Percentiles rank a stretch among this genome's conserved stretches.
These are phyloP conservation scores for Penicillium taxi DNA, from an alignment of 495 filamentous ascomycete species.

Conservation along the genomic window DNA sequence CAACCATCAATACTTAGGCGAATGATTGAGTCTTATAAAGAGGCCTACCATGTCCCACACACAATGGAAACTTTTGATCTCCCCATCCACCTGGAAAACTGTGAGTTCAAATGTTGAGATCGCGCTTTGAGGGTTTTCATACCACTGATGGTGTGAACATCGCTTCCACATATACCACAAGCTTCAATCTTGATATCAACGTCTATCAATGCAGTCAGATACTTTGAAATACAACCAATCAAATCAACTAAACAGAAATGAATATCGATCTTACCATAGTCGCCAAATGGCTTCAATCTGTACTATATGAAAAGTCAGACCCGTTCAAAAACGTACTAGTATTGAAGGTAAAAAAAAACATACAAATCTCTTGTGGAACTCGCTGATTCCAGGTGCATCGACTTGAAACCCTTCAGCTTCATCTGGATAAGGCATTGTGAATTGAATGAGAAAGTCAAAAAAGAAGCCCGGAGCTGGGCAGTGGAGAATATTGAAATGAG, in stretches of 20 bases:
- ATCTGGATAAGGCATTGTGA: conserved; percentile 68
- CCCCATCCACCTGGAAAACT: conserved; percentile 56
- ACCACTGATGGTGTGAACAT: conserved; percentile 68
- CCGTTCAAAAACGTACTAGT: neutral
- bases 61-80: conserved; percentile 56
- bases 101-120: neutral
- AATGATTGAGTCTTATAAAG: neutral
- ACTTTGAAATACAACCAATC: neutral
- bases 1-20: neutral
- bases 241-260: too few relatives aligned
- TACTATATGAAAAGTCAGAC: conserved; percentile 38
- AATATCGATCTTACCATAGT: conserved; percentile 46
- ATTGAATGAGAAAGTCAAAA: conserved; percentile 2
- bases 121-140: neutral
- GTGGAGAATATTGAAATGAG: neutral
- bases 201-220: conserved; percentile 31
- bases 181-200: conserved; percentile 64
- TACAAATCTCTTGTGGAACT: conserved; percentile 60
- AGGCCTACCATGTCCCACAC: conserved; percentile 54
- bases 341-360: conserved; percentile 8
- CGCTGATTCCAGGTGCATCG: conserved; percentile 47
- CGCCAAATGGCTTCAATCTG: conserved; percentile 69
- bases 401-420: conserved; percentile 70
- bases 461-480: neutral
- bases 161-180: conserved; percentile 74